A percentile compares a stretch with the other conserved stretches of the same genome.
Evolutionary conservation across 192 early-diverging fungal species (phyloP).

Genomic region (Dissophora globulifera): DNA sequence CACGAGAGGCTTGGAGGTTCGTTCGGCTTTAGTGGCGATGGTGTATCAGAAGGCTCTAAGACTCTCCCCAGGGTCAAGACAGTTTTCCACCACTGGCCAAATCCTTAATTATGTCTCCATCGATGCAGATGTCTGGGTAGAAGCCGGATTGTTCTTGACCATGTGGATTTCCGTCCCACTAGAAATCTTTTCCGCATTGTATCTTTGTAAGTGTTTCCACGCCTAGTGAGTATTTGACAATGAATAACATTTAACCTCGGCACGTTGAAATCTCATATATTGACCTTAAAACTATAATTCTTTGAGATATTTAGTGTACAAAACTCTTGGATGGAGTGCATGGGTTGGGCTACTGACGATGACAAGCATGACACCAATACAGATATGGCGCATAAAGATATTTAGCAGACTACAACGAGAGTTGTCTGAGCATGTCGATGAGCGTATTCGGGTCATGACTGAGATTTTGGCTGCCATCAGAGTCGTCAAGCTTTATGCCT

Average conservation of each 20-base stretch:
- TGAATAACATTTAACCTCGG: too few relatives aligned
- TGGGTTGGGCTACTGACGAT: slow-evolving; percentile 19
- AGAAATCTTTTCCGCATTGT: slow-evolving; percentile 29
- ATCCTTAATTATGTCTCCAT: slow-evolving; percentile 40
- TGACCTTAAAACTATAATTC: not conserved
- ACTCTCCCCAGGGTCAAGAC: slow-evolving; percentile 52
- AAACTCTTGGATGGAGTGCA: slow-evolving; percentile 44
- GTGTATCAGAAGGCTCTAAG: slow-evolving; percentile 67
- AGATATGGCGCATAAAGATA: slow-evolving; percentile 21
- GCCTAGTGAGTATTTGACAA: not conserved
- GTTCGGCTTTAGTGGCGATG: slow-evolving; percentile 58
- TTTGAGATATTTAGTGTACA: slow-evolving; percentile 14
- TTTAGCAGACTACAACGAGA: slow-evolving; percentile 29
- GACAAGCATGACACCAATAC: slow-evolving; percentile 25
- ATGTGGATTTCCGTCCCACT: slow-evolving; percentile 26
- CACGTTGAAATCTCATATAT: too few relatives aligned
- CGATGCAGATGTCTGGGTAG: slow-evolving; percentile 21
- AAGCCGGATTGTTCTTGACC: slow-evolving; percentile 9
- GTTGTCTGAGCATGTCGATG: slow-evolving; percentile 38
- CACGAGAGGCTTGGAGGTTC: slow-evolving; percentile 51
- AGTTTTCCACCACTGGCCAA: slow-evolving; percentile 25
- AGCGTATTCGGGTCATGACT: slow-evolving; percentile 48
- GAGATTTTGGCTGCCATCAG: slow-evolving; percentile 52
- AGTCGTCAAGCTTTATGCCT: slow-evolving; percentile 48
- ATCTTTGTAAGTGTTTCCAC: slow-evolving; percentile 11